Evolutionary conservation across 345 rosid genomes (phyloP).

Genomic region (Toxicodendron radicans): DNA sequence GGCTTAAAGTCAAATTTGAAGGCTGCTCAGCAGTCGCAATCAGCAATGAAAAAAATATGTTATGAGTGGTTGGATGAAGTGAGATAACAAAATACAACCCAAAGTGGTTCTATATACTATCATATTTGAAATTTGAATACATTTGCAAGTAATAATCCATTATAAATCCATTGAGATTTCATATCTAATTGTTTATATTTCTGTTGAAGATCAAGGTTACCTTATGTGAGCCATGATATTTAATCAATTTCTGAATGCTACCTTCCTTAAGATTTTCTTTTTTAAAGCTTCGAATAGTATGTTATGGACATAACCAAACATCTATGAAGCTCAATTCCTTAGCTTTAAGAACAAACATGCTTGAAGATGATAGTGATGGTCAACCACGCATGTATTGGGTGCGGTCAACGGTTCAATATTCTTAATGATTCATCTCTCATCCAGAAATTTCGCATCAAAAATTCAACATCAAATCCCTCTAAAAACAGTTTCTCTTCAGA

Average conservation of each 20-base stretch:
- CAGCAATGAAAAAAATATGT: neutral
- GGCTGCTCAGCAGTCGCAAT: no score
- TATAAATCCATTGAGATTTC: neutral
- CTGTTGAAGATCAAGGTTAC: neutral
- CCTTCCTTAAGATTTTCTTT: neutral
- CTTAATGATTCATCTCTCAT: neutral
- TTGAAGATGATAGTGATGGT: slow-evolving; percentile 1
- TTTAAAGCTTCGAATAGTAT: neutral
- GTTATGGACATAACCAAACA: neutral
- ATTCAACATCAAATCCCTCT: neutral
- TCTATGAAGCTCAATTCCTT: neutral
- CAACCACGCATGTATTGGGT: neutral
- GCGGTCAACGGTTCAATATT: neutral
- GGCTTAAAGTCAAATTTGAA: neutral
- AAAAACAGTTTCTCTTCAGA: neutral
- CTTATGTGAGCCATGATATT: neutral
- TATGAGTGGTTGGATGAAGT: neutral
- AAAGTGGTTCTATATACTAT: no score
- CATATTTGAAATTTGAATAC: neutral
- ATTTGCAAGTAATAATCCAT: neutral
- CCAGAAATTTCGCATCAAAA: neutral
- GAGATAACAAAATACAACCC: neutral
- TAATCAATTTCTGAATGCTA: neutral
- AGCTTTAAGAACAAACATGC: neutral
- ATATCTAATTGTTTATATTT: neutral